These are phyloP conservation scores for Fusarium begoniae DNA, from an alignment of 2,329 filamentous ascomycete species.

Conservation along the genomic window DNA sequence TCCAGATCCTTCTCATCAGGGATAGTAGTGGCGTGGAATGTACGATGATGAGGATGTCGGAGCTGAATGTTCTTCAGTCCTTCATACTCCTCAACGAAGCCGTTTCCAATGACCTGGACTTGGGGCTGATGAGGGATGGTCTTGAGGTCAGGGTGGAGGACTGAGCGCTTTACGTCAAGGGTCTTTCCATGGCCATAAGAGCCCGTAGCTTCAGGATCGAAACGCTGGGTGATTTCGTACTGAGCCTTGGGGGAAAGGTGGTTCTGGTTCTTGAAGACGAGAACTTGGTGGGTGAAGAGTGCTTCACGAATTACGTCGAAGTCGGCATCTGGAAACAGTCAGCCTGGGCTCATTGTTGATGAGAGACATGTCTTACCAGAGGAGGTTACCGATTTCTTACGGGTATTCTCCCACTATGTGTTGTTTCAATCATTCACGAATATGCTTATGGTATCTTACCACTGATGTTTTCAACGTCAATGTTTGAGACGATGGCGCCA, in stretches of 20 bases:
- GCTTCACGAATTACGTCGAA: conserved; percentile 71
- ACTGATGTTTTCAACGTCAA: conserved; percentile 69
- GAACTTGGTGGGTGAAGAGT: conserved; percentile 73
- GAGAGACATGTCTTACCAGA: conserved; percentile 54
- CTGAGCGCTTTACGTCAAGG: conserved; percentile 68
- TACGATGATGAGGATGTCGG: conserved; percentile 79
- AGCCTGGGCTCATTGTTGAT: conserved; percentile 10
- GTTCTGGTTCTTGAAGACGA: conserved; percentile 75
- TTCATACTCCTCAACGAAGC: conserved; percentile 74
- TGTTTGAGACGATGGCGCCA: conserved; percentile 66
- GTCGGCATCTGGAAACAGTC: conserved; percentile 61
- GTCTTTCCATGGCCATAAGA: conserved; percentile 82
- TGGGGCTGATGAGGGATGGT: conserved; percentile 83
- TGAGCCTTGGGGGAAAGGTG: conserved; percentile 74
- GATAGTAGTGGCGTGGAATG: conserved; percentile 75
- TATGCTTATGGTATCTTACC: conserved; percentile 54
- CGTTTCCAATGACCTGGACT: conserved; percentile 80
- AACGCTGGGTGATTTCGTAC: conserved; percentile 76
- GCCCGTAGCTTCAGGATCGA: conserved; percentile 71
- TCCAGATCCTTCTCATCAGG: conserved; percentile 61
- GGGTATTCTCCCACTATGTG: conserved; percentile 60
- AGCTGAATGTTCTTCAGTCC: conserved; percentile 74
- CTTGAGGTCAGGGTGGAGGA: conserved; percentile 82
- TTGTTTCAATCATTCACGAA: conserved; percentile 5
- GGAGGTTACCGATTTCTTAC: conserved; percentile 68